Conservation (phyloP, 2,329 filamentous ascomycete genomes). For the Trichoderma atroviride region DNA sequence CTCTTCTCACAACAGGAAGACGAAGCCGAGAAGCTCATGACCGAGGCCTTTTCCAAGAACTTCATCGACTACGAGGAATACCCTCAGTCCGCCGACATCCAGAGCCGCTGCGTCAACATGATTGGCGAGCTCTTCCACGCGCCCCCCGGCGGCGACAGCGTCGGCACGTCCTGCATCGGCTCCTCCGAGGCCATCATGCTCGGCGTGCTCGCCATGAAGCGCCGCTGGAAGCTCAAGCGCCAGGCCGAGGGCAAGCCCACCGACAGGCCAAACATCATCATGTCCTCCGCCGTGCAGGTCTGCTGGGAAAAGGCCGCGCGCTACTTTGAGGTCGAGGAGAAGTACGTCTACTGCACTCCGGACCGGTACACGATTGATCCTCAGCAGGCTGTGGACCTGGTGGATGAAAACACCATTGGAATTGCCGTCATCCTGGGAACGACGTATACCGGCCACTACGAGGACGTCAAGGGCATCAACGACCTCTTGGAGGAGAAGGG, state of each 20-base stretch:
- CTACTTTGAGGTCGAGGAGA: conserved; percentile 93
- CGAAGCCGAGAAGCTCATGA: conserved; percentile 94
- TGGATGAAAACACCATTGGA: conserved; percentile 78
- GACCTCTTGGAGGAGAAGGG: conserved; percentile 76
- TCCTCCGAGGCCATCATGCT: conserved; percentile 89
- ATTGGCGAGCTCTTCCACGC: conserved; percentile 88
- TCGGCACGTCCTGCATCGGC: conserved; percentile 87
- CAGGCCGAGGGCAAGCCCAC: conserved; percentile 79
- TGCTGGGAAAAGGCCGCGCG: conserved; percentile 93
- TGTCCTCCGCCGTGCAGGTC: conserved; percentile 94
- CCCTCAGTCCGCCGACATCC: conserved; percentile 78
- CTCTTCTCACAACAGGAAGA: conserved; percentile 65
- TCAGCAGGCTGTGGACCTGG: conserved; percentile 59
- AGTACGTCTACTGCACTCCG: conserved; percentile 67
- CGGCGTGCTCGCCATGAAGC: conserved; percentile 88
- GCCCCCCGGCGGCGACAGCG: conserved; percentile 66
- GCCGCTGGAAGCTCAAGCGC: conserved; percentile 85
- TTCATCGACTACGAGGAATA: conserved; percentile 92
- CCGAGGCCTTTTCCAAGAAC: conserved; percentile 89
- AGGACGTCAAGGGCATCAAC: conserved; percentile 90
- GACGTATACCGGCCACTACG: conserved; percentile 95
- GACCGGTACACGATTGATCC: conserved; percentile 67
- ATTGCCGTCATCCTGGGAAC: conserved; percentile 91
- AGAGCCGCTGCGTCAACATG: conserved; percentile 91
- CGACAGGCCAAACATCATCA: conserved; percentile 86